Percentiles rank a stretch among this genome's conserved stretches.
These are phyloP conservation scores for Blakeslea trispora DNA, from an alignment of 371 early-diverging fungal genomes.

Conservation along the genomic window DNA sequence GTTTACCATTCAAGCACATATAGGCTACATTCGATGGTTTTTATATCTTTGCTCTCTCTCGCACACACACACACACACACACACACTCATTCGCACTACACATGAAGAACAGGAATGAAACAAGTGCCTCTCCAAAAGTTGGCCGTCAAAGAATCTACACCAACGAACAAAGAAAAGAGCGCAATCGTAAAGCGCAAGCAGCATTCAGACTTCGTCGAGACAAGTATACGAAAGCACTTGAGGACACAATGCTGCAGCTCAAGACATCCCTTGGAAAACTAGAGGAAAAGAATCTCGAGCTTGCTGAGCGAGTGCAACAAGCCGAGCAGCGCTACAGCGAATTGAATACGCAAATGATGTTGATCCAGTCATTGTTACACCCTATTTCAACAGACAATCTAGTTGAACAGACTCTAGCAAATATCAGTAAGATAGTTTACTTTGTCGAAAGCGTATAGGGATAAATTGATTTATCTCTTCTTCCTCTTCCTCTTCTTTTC, in stretches of 20 bases:
- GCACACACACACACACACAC: too few relatives aligned
- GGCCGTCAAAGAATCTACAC: constrained; percentile 27
- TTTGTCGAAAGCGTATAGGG: too few relatives aligned
- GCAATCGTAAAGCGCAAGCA: constrained; percentile 68
- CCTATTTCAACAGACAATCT: constrained; percentile 1
- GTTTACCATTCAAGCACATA: too few relatives aligned
- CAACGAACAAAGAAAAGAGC: constrained; percentile 55
- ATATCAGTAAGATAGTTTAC: not conserved
- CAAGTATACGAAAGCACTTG: constrained; percentile 55
- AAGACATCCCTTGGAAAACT: constrained; percentile 12
- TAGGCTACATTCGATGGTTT: too few relatives aligned
- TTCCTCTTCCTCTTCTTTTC: too few relatives aligned
- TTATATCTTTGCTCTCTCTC: too few relatives aligned
- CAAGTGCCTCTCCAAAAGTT: constrained; percentile 9
- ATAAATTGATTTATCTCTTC: too few relatives aligned
- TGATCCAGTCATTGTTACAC: constrained; percentile 9
- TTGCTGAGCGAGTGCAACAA: not conserved
- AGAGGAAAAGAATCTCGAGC: not conserved
- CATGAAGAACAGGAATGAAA: too few relatives aligned
- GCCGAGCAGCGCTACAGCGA: constrained; percentile 4
- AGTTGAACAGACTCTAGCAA: not conserved
- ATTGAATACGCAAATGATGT: constrained; percentile 4
- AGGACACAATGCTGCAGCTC: constrained; percentile 14
- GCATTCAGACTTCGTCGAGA: constrained; percentile 69
- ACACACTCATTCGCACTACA: too few relatives aligned